A percentile compares a stretch with the other conserved stretches of the same genome.
phyloP scores from a whole-genome alignment of 495 filamentous ascomycete species.

The Astrothelium subdiscretum region DNA sequence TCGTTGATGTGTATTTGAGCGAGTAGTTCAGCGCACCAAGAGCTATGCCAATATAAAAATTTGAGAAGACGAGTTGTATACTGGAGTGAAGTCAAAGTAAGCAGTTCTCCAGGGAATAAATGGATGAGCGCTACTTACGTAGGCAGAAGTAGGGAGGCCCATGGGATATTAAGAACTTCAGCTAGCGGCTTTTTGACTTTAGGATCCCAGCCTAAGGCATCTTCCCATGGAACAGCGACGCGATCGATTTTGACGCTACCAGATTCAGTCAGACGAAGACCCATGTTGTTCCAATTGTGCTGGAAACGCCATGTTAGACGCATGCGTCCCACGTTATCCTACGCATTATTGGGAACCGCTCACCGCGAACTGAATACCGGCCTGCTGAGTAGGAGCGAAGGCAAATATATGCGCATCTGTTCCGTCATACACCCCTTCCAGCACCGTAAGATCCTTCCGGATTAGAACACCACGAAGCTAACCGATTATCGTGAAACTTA shows the following conservation, averaged over 20 bases:
- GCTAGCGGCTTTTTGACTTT: slow-evolving; percentile 34
- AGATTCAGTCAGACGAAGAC: slow-evolving; percentile 49
- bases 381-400: slow-evolving; percentile 39
- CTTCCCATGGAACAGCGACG: slow-evolving; percentile 41
- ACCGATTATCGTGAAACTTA: too few species aligned
- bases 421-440: slow-evolving; percentile 45
- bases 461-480: too few species aligned
- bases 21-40: slow-evolving; percentile 40
- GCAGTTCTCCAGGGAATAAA: neutral
- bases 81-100: neutral
- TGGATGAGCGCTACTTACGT: slow-evolving; percentile 16
- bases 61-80: slow-evolving; percentile 50
- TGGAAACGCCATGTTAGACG: neutral
- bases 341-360: neutral
- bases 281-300: slow-evolving; percentile 52
- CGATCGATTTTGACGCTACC: slow-evolving; percentile 46
- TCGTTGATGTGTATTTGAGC: slow-evolving; percentile 36
- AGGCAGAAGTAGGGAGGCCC: slow-evolving; percentile 41
- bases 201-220: slow-evolving; percentile 46
- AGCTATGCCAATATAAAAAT: slow-evolving; percentile 52
- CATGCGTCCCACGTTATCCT: neutral
- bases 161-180: slow-evolving; percentile 36
- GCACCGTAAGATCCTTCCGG: slow-evolving; percentile 52
- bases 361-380: slow-evolving; percentile 39
- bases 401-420: slow-evolving; percentile 50